Base-by-base conservation (phyloP, 73 alveolate species). In the Loxodes magnus region DNA sequence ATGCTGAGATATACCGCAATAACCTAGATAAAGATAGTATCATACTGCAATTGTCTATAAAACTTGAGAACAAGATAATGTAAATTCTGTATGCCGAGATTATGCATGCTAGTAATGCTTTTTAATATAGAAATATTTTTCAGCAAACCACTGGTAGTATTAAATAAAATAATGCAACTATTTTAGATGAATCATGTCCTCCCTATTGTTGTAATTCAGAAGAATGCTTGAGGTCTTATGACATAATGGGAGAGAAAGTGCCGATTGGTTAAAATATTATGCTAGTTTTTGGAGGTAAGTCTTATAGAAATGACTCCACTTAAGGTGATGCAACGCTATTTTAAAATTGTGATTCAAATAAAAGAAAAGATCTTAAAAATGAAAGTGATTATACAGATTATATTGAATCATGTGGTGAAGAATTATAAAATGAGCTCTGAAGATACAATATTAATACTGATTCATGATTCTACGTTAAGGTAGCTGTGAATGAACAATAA, bases 201-300 rank as follows among this genome's bases (percentile, higher is more conserved):
- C 41, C 54, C 4, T 12, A 10, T 5, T 75, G 90, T 50, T 75
- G 90, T 30, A 48, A 41, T 14, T 9, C 51, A 35, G 74, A 42
- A 25, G 38, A 75, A 5, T 75, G 90, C 58, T 9, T 21, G 14
- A 23, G 68, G 46, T 27, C 56, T 17, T 4, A 41, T 10, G 90
- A 75, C 35, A 58, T 57, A 15, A 51, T 66, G 10, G 90, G 83
- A 3, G 14, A 52, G 21, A 52, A 60, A 14, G 64, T 67, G 6
- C 24, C 26, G 3, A 58, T 56, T 15, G 78, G 41, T n/a, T 66
- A 75, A 28, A 66, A 75, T 49, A 41, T 68, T 31, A 43, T 75
- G 43, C 57, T 75, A 2, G 66, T 75, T 4, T 69, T 69, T 51
- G 90, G 90, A 27, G 90, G 90, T 7, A 14, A 43, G 4, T 28